Evolutionary conservation across 345 rosid species (phyloP), one percentile per base, ranked within the genome.

Genomic region (Salix viminalis): DNA sequence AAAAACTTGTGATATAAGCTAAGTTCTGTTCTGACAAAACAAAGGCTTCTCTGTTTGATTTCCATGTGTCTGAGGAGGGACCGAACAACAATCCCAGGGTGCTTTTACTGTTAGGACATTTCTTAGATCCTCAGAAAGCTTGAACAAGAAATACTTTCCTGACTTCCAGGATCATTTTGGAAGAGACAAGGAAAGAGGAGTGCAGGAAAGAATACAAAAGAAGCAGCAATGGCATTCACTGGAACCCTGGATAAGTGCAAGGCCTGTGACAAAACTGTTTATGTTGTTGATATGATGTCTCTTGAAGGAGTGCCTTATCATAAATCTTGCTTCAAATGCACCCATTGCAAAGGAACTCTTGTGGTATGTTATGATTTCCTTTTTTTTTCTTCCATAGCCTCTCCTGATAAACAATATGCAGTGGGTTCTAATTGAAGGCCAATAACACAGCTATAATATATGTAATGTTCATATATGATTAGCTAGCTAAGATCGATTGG

Each of bases 181-280:
- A 62, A 30, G 58, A 56, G 24, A 36, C n/a, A 54, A 39, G 9
- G 28, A 23, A n/a, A 23, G 64, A 58, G 64, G 64, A 58, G 12
- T 9, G 4, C 23, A 54, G n/a, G 15, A 15, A 8, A 61, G 41
- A 46, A 83, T 36, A 36, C 5, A 36, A 36, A 36, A 5, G 37
- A 36, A 36, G 37, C 37, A 11, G 46, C 37, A 67, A 90, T 91
- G 97, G 82, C 97, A 37, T 94, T 94, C 91, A 90, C 98, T 30
- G 98, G 98, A 83, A 94, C 98, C 44, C 80, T 83, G 32, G 97
- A 94, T 85, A 94, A 92, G 76, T 94, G 98, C 94, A 91, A 91
- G 82, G 97, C 82, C 54, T 94, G 98, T 72, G 94, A 91, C 41
- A 92, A 92, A 90, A 90, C 96, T 6, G 98, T 94, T 71, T 91